These are phyloP conservation scores for Craterostigma plantagineum DNA, from an alignment of 257 asterid species.

Conservation along the genomic window DNA sequence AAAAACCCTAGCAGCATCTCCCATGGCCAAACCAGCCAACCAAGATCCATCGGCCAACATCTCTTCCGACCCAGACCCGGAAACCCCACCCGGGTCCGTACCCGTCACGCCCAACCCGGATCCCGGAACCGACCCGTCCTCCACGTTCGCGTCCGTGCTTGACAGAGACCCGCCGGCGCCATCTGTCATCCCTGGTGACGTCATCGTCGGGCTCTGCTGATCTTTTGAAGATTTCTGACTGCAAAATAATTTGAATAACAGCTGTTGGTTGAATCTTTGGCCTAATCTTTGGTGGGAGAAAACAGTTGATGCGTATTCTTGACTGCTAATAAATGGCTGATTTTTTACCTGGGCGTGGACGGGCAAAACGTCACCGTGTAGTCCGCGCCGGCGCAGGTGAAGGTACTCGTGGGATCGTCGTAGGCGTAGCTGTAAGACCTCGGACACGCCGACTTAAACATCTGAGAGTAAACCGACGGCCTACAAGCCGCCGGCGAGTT, in stretches of 20 bases:
- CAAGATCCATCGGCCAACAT: neutral
- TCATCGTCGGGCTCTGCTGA: neutral
- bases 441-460: neutral
- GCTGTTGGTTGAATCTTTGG: neutral
- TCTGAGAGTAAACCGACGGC: neutral
- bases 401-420: constrained; percentile 1
- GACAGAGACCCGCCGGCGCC: neutral
- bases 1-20: neutral
- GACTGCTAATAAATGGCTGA: neutral
- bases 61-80: neutral
- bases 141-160: neutral
- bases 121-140: constrained; percentile 1
- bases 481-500: neutral
- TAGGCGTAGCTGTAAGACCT: neutral
- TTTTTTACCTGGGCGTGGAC: neutral
- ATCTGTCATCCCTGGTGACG: neutral
- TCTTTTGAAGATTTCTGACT: constrained; percentile 2
- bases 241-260: neutral
- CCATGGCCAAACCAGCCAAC: constrained; percentile 1
- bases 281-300: neutral
- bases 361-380: neutral
- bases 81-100: neutral
- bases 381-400: neutral
- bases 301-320: neutral
- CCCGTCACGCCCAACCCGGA: neutral